Percentiles rank a stretch among this genome's conserved stretches.
Evolutionary conservation across 495 filamentous ascomycete species (phyloP).

Genomic region (Diplogelasinospora grovesii): DNA sequence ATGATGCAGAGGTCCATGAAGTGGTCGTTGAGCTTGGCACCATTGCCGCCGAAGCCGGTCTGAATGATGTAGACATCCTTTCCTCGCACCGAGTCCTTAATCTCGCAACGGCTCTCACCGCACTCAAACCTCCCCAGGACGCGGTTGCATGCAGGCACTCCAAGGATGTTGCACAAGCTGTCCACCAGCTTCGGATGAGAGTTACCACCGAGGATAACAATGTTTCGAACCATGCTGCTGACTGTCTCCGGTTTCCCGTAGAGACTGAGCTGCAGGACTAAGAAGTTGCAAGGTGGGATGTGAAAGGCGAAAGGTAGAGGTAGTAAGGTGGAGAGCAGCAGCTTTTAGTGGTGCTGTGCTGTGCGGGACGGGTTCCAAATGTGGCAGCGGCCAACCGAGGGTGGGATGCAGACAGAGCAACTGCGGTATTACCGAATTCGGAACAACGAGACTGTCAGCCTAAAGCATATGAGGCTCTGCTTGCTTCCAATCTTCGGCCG

Average conservation of each 20-base stretch:
- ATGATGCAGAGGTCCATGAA: slow-evolving; percentile 93
- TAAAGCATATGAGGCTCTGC: slow-evolving; percentile 14
- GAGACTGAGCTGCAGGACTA: not conserved
- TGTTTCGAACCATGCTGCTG: slow-evolving; percentile 75
- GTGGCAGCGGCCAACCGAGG: no score
- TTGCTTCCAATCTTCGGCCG: slow-evolving; percentile 2
- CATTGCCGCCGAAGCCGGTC: slow-evolving; percentile 49
- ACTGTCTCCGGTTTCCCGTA: slow-evolving; percentile 32
- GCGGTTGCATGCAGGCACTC: slow-evolving; percentile 74
- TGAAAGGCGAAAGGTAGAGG: not conserved
- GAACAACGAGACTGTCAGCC: no score
- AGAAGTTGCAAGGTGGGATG: slow-evolving; percentile 5
- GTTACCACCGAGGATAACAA: slow-evolving; percentile 87
- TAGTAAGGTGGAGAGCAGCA: not conserved
- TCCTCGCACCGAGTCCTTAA: slow-evolving; percentile 88
- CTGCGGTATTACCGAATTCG: no score
- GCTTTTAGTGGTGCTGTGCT: no score
- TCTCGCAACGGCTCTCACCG: slow-evolving; percentile 91
- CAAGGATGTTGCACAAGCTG: slow-evolving; percentile 77
- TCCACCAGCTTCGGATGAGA: slow-evolving; percentile 85
- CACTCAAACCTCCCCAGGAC: slow-evolving; percentile 86
- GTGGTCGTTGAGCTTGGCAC: slow-evolving; percentile 89
- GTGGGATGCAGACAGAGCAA: no score
- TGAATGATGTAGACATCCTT: slow-evolving; percentile 99
- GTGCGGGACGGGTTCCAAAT: no score